Base-by-base conservation (phyloP, 208 protist genomes). In the Phytomonas sp. region DNA sequence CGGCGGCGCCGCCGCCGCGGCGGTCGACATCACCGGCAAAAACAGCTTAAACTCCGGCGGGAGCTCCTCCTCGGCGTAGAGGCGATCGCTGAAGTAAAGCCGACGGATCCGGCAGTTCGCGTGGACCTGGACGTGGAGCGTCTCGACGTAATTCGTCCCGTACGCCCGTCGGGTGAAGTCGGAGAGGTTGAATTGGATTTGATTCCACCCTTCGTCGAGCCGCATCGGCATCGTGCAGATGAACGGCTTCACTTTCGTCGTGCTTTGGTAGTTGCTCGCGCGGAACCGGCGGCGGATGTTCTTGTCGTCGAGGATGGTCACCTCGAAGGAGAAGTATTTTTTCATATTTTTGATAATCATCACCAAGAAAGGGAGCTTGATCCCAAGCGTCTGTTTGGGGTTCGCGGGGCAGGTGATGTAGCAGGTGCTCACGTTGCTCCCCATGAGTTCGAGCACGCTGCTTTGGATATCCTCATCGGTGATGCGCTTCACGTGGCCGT, bases 181-280 rank as follows among this genome's bases (percentile, higher is more conserved):
- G n/a, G 90, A 91, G 23, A 99, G 87, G 85, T 99, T 99, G 81
- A 99, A 99, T 84, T 99, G 98, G 68, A 99, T 99, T 73, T 99
- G 98, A 70, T 99, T 99, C 98, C 98, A 99, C 8, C 98, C 98
- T 79, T 98, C 98, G 68, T 99, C 98, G 0, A 99, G 87, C 11
- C 97, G 87, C 97, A 99, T 98, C 9, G 99, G 99, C 97, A 99
- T 99, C 15, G 98, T 99, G 86, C 98, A 99, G 68, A 99, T 99
- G 79, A 99, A 99, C 6, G 97, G 97, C 87, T 99, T 99, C 36
- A 99, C 97, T 61, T 98, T 91, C 26, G 98, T 99, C 8, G 94
- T 98, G 60, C 89, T 94, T 88, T 99, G 97, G 77, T 99, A 99
- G 84, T 99, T 99, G 60, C 96, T 99, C 34, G 98, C 98, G 17